A percentile compares a stretch with the other conserved stretches of the same genome.
Evolutionary conservation across 106 monocot species (phyloP).

Genomic region (Dendrobium officinale): DNA sequence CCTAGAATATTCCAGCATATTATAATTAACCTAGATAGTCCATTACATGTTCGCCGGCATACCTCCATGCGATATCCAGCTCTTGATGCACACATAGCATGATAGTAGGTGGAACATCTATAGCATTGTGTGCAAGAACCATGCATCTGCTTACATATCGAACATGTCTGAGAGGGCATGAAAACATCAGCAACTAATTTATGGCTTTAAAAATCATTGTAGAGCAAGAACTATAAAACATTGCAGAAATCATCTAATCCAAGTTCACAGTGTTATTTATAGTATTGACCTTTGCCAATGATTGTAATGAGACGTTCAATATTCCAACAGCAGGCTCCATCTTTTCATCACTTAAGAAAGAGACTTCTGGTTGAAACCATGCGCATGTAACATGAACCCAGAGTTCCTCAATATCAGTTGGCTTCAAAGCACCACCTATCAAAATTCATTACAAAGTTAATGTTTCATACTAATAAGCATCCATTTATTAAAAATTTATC

Average conservation of each 20-base stretch:
- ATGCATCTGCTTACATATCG: constrained; percentile 90
- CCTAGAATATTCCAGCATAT: background rate
- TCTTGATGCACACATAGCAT: constrained; percentile 96
- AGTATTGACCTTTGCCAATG: constrained; percentile 63
- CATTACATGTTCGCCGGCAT: constrained; percentile 3
- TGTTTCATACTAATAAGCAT: background rate
- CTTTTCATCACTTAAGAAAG: constrained; percentile 64
- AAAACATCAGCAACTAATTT: constrained; percentile 9
- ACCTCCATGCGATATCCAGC: constrained; percentile 99
- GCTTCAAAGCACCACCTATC: constrained; percentile 91
- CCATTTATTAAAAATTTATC: background rate
- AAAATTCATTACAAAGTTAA: background rate
- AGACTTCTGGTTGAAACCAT: constrained; percentile 92
- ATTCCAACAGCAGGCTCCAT: constrained; percentile 97
- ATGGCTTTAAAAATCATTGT: background rate
- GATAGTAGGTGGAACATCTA: constrained; percentile 79
- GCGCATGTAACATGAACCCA: constrained; percentile 99
- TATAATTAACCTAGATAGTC: background rate
- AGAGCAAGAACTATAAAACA: background rate
- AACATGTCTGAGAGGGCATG: constrained; percentile 42
- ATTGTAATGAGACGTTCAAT: constrained; percentile 63
- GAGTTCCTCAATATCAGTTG: constrained; percentile 57
- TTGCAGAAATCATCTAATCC: background rate
- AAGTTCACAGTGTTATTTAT: constrained; percentile 2
- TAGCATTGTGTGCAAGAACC: constrained; percentile 89